A percentile compares a stretch with the other conserved stretches of the same genome.
Conservation (phyloP, 2,329 filamentous ascomycete species). For the Atkinsonella hypoxylon region DNA sequence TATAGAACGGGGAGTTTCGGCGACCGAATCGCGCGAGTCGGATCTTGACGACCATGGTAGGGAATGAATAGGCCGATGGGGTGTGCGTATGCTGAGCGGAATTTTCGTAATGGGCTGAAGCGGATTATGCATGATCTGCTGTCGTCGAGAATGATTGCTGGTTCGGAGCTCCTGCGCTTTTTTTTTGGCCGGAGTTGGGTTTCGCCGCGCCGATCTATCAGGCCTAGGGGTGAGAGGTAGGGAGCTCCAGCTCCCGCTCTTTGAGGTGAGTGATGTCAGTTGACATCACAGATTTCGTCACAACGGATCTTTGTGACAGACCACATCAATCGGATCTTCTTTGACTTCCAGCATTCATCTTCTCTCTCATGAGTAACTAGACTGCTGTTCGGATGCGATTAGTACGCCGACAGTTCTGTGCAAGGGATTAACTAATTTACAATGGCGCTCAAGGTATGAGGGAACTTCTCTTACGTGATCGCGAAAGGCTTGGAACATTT, state of each 20-base stretch:
- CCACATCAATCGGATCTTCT: neutral
- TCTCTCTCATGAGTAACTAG: neutral
- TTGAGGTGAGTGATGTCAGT: constrained; percentile 6
- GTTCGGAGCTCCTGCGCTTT: constrained; percentile 1
- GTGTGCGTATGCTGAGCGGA: neutral
- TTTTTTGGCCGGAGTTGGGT: constrained; percentile 21
- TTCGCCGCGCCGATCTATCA: constrained; percentile 23
- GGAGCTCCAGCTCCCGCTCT: neutral
- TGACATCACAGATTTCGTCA: neutral
- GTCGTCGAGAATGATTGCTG: neutral
- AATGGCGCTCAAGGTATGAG: constrained; percentile 1
- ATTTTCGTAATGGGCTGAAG: too few species aligned
- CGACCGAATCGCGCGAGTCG: constrained; percentile 88
- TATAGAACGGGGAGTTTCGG: constrained; percentile 84
- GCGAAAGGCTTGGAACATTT: neutral
- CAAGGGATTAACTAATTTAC: neutral
- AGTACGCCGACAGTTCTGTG: too few species aligned
- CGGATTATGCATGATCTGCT: constrained; percentile 1
- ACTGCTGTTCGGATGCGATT: neutral
- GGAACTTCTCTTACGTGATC: neutral
- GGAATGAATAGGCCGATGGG: too few species aligned
- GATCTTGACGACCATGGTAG: constrained; percentile 79
- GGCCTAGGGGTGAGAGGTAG: neutral
- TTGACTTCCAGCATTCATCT: neutral
- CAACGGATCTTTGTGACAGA: neutral